Base-by-base conservation (phyloP, 2,329 filamentous ascomycete genomes). In the Elsinoe australis region DNA sequence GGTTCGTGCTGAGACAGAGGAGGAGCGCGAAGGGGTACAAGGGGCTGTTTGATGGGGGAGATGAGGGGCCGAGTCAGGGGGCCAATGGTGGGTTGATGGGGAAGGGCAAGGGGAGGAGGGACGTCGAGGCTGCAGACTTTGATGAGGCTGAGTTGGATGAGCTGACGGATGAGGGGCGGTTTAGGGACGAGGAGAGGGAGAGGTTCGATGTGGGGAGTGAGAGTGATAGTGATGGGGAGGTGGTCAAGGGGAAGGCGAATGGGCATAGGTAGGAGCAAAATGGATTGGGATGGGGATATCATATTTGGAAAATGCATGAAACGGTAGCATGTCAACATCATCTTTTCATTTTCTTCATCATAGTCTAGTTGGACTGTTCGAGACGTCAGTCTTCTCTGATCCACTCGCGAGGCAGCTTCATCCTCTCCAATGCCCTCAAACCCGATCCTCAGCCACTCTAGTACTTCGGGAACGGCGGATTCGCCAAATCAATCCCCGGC, bases 111-210 rank as follows among this genome's bases (percentile, higher is more conserved):
- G 62, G 64, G 49, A 70, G 68, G 51, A 59, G 59, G 21, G 79
- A 82, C 59, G 64, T 82, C 15, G 78, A 82, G 60, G 76, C 76
- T 21, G 76, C 74, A 12, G 76, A 79, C 55, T 81, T 79, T 58
- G 77, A 81, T 52, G 78, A 81, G 58, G 65, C 72, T 2, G 78
- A 81, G 58, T 62, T 82, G 15, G 77, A 81, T 57, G 70, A 77
- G 51, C 57, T 79, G 26, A 65, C 70, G 10, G 58, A 59, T 19
- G 41, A 49, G 18, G 52, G 56, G 3, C 58, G 61, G 19, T 39
- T 45, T 9, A 55, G 57, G n/a, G 57, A 61, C 14, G 51, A 31
- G 45, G 52, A 55, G 59, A 61, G 17, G 58, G 54, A 56, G 28
- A 18, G 50, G 15, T 55, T 55, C 29, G 45, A 53, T 41, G 51